These are phyloP conservation scores for Raphidocelis subcapitata DNA, from an alignment of 139 green algal genomes.

Conservation along the genomic window DNA sequence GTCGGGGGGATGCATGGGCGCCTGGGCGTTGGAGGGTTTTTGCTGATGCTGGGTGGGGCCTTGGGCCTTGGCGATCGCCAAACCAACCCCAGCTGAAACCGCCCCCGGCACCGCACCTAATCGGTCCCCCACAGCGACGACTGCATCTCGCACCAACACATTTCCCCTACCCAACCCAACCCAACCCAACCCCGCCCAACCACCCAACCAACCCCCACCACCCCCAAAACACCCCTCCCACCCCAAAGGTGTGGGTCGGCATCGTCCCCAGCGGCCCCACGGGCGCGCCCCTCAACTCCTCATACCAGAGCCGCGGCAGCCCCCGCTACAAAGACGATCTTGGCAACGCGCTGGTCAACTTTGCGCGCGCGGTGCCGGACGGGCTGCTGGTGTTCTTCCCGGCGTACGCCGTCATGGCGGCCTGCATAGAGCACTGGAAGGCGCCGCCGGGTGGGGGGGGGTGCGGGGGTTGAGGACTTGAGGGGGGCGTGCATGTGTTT, in stretches of 20 bases:
- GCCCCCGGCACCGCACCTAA: too few relatives aligned
- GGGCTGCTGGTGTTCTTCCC: slow-evolving; percentile 98
- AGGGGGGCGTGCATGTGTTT: not conserved
- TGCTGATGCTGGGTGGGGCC: too few relatives aligned
- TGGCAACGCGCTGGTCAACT: slow-evolving; percentile 80
- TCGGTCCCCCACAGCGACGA: too few relatives aligned
- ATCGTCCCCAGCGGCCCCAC: slow-evolving; percentile 79
- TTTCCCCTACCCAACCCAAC: too few relatives aligned
- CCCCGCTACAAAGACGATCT: slow-evolving; percentile 60
- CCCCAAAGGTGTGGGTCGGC: slow-evolving; percentile 74
- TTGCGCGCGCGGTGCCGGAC: slow-evolving; percentile 81
- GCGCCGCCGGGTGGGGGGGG: slow-evolving; percentile 6
- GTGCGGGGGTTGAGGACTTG: not conserved
- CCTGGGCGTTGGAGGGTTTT: too few relatives aligned
- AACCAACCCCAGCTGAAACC: too few relatives aligned
- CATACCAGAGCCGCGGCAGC: not conserved
- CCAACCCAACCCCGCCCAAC: too few relatives aligned
- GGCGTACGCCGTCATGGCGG: slow-evolving; percentile 76
- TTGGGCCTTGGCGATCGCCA: too few relatives aligned
- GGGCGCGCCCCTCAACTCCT: slow-evolving; percentile 80
- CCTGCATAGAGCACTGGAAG: slow-evolving; percentile 83
- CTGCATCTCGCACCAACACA: too few relatives aligned
- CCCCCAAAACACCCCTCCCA: not conserved
- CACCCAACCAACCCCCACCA: not conserved
- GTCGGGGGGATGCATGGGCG: too few relatives aligned